Conservation (phyloP, 805 yeast species). For the Cyberlindnera veronae region DNA sequence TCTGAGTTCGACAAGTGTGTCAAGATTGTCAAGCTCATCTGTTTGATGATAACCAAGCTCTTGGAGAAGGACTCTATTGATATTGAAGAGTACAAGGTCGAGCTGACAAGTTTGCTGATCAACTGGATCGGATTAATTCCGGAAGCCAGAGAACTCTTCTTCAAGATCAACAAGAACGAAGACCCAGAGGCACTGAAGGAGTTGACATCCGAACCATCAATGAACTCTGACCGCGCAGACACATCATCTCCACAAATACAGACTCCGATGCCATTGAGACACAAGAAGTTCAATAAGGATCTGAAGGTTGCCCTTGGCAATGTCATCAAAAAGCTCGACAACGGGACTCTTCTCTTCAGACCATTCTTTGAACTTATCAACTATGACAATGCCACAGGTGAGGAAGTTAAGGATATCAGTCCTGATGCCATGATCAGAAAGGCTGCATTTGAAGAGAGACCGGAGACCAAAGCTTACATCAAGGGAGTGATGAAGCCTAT, state of each 20-base stretch:
- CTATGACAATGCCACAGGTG: constrained; percentile 1
- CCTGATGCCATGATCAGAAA: no score
- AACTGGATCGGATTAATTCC: constrained; percentile 63
- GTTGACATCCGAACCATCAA: constrained; percentile 2
- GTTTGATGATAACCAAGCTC: constrained; percentile 59
- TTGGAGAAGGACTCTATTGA: constrained; percentile 42
- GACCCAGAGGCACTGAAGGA: constrained; percentile 5
- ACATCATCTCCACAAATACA: background rate
- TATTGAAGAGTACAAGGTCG: constrained; percentile 52
- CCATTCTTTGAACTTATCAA: constrained; percentile 27
- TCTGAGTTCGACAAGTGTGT: constrained; percentile 29
- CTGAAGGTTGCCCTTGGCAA: constrained; percentile 23
- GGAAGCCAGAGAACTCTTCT: constrained; percentile 59
- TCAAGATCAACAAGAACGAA: constrained; percentile 30
- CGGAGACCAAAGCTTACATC: constrained; percentile 5
- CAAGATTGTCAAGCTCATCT: constrained; percentile 48
- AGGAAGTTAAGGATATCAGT: background rate
- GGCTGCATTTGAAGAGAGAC: background rate
- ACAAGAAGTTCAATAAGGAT: constrained; percentile 22
- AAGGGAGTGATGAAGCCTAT: constrained; percentile 21
- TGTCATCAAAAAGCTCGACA: constrained; percentile 25
- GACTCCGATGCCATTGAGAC: constrained; percentile 5
- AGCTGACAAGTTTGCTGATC: constrained; percentile 55
- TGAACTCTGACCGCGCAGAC: no score
- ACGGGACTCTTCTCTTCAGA: constrained; percentile 23